Conservation (phyloP, 768 basidiomycete genomes). For the Porpolomopsis calyptriformis region DNA sequence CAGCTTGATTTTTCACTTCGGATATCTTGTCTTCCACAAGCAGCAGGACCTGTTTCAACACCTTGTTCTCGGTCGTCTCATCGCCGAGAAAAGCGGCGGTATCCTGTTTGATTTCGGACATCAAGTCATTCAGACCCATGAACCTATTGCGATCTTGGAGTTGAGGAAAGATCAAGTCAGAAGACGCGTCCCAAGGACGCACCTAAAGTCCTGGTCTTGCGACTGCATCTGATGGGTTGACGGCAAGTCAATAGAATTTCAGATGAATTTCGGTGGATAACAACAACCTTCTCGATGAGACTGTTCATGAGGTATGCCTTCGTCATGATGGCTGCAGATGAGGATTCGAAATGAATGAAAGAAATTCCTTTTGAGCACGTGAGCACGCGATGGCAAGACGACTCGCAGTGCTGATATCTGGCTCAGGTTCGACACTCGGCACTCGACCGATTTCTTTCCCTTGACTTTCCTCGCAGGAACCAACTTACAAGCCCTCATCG, state of each 20-base stretch:
- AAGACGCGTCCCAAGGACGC: slow-evolving; percentile 20
- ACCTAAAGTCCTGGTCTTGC: slow-evolving; percentile 87
- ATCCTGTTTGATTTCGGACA: slow-evolving; percentile 79
- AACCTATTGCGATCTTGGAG: slow-evolving; percentile 44
- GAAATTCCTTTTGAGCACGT: not conserved
- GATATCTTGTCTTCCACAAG: slow-evolving; percentile 92
- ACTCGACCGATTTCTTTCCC: not conserved
- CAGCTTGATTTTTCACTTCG: slow-evolving; percentile 96
- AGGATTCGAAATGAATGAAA: not conserved
- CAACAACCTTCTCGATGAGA: slow-evolving; percentile 65
- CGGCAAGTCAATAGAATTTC: not conserved
- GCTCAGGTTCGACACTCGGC: slow-evolving; percentile 34
- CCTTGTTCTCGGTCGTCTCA: slow-evolving; percentile 74
- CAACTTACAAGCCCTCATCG: slow-evolving; percentile 93
- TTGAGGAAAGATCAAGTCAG: slow-evolving; percentile 11
- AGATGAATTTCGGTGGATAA: not conserved
- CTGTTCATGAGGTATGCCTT: slow-evolving; percentile 79
- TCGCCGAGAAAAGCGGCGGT: slow-evolving; percentile 69
- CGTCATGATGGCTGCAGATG: slow-evolving; percentile 41
- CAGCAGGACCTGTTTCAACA: slow-evolving; percentile 72
- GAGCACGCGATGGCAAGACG: slow-evolving; percentile 3
- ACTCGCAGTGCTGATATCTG: slow-evolving; percentile 41
- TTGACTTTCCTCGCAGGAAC: slow-evolving; percentile 47
- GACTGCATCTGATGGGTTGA: slow-evolving; percentile 61
- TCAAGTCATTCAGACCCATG: slow-evolving; percentile 94